Evolutionary conservation across 1,139 yeast genomes (phyloP), one percentile per base, ranked within the genome.

Genomic region (Magnusiomyces fungicola): DNA sequence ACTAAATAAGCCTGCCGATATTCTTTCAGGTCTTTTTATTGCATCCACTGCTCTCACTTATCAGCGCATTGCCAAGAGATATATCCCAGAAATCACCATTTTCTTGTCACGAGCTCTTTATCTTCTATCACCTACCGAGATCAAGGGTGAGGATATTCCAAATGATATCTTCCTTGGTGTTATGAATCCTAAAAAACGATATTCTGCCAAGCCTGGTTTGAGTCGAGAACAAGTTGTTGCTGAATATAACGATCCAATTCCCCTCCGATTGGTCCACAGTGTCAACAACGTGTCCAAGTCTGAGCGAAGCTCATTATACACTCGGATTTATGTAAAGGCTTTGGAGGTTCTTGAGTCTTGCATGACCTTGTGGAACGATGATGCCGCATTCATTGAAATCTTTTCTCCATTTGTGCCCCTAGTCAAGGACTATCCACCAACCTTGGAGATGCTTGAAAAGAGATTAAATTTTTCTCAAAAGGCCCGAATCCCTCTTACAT

Each of bases 11-110:
- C 52, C 70, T 25, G 64, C 64, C 12, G 74, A 71, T 49, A 55
- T 78, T 19, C 69, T 72, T 45, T 62, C 69, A 36, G 81, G 92
- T 32, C 64, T 84, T 2, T 81, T 79, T 55, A 62, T 88, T n/a
- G 73, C 80, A 46, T 88, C 83, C 54, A 69, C 80, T 7, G 67
- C 84, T 36, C 65, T 83, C 53, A 76, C 76, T 52, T 94, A 87
- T 63, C 97, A 92, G 68, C 71, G 88, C 52, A 64, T 84, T 33
- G 79, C 97, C 32, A 83, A 87, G 65, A 74, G 98, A 59, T 82
- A 73, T 57, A 71, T 83, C 45, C 98, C 98, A 0, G 98, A 94
- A 65, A 75, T 84, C 23, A 68, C 77, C 14, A 73, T 71, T 49
- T 84, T 81, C 57, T 61, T 85, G 48, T 80, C 80, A 53, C 50